These are phyloP conservation scores for Ilyonectria mors-panacis DNA, from an alignment of 2,329 filamentous ascomycete genomes.

Conservation along the genomic window DNA sequence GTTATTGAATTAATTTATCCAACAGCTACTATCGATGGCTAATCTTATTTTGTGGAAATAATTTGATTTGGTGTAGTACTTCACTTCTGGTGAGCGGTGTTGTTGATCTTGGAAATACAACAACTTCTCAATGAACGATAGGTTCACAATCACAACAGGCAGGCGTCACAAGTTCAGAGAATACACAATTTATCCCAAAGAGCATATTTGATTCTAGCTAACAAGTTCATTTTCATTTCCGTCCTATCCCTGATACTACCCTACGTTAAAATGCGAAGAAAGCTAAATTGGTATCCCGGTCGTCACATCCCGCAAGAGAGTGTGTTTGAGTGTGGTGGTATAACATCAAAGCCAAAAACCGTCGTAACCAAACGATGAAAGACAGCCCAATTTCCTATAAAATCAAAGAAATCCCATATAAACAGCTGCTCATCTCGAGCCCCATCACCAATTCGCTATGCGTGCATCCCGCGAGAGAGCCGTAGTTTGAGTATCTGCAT, in stretches of 20 bases:
- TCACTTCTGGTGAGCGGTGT: no score
- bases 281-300: constrained; percentile 46
- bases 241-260: constrained; percentile 28
- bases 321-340: constrained; percentile 30
- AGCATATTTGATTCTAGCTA: constrained; percentile 11
- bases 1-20: no score
- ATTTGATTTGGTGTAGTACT: no score
- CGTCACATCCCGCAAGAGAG: constrained; percentile 35
- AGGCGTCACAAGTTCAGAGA: not conserved
- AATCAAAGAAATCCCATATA: constrained; percentile 33
- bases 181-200: not conserved
- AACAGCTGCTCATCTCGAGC: constrained; percentile 47
- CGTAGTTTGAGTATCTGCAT: constrained; percentile 43
- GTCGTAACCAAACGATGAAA: constrained; percentile 13
- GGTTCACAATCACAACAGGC: no score
- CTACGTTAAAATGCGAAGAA: constrained; percentile 21
- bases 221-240: constrained; percentile 29
- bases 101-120: no score
- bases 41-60: no score
- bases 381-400: constrained; percentile 20
- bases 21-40: no score
- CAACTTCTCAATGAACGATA: no score
- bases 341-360: constrained; percentile 16
- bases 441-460: constrained; percentile 46
- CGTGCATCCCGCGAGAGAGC: constrained; percentile 49